These are phyloP conservation scores for Neurospora sp. DNA, from an alignment of 495 filamentous ascomycete genomes.

Conservation along the genomic window DNA sequence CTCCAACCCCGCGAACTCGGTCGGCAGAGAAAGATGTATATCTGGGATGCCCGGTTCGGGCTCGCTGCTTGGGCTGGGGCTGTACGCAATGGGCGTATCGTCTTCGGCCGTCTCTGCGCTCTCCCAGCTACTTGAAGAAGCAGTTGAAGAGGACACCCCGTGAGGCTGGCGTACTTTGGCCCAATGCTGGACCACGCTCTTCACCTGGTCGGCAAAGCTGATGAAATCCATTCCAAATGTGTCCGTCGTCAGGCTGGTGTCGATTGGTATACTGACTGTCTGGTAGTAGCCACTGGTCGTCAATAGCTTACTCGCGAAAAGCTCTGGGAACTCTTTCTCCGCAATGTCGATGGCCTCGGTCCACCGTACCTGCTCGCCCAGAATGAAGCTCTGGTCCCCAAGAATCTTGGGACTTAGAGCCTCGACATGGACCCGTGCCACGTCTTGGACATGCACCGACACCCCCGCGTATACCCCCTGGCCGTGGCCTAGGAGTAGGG, in stretches of 20 bases:
- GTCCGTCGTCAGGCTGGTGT: conserved; percentile 31
- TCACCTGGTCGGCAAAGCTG: conserved; percentile 38
- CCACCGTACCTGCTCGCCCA: conserved; percentile 26
- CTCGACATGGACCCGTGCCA: conserved; percentile 31
- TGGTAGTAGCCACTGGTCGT: conserved; percentile 26
- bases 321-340: conserved; percentile 29
- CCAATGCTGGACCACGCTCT: conserved; percentile 19
- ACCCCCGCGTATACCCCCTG: conserved; percentile 22
- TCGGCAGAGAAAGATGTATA: not conserved
- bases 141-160: conserved; percentile 16
- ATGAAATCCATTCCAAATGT: conserved; percentile 38
- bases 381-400: conserved; percentile 31
- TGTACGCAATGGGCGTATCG: not conserved
- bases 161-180: not conserved
- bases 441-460: conserved; percentile 34
- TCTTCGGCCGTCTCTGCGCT: not conserved
- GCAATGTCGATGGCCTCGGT: conserved; percentile 33
- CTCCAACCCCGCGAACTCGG: not conserved
- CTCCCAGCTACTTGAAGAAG: not conserved
- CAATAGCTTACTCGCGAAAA: conserved; percentile 28
- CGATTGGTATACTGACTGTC: conserved; percentile 29
- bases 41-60: not conserved
- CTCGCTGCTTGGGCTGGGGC: not conserved
- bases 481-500: conserved; percentile 23
- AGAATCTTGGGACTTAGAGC: conserved; percentile 29